Base-by-base conservation (phyloP, 2,329 filamentous ascomycete species). In the Clonostachys solani region DNA sequence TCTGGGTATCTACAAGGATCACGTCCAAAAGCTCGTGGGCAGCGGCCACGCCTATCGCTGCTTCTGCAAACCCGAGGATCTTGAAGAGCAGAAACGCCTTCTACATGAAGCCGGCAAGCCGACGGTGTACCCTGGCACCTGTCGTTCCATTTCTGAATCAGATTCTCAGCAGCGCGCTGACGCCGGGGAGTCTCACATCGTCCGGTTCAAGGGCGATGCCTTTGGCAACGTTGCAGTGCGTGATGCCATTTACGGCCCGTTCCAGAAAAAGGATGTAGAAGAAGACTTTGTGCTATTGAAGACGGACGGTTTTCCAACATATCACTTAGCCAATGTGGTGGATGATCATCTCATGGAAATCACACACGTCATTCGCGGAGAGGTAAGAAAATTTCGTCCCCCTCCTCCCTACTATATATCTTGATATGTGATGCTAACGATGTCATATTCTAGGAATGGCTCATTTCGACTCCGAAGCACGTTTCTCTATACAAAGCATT, bases 321-420 rank as follows among this genome's bases (percentile, higher is more conserved):
- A 99, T 60, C 94, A 99, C 65, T 85, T 99, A 51, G 94, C 94
- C 5, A 99, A 97, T 60, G 92, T 99, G 9, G 86, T 99, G 5
- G 94, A 99, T 60, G 94, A 99, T 60, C 89, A 96, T 64, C 74
- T 87, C 50, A 99, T 99, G 94, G 73, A 89, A 50, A 95, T 99
- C 55, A 96, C 92, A 0, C 92, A 97, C 65, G 94, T 99, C 13
- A 88, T 99, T 49, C 84, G 94, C 40, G 94, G 92, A 46, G 86
- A 87, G 23, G 85, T 87, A 67, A 58, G 78, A 15, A n/a, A 2
- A n/a, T 15, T 66, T 17, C 46, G 17, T 40, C 17, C 40, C 49
- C 4, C 23, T 44, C 34, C 34, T 47, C 48, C 36, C 17, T 42
- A n/a, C 13, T 33, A n/a, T 45, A n/a, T 15, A 15, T 15, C 42